Evolutionary conservation across 2,329 filamentous ascomycete genomes (phyloP).

Genomic region (Colletotrichum sp.): DNA sequence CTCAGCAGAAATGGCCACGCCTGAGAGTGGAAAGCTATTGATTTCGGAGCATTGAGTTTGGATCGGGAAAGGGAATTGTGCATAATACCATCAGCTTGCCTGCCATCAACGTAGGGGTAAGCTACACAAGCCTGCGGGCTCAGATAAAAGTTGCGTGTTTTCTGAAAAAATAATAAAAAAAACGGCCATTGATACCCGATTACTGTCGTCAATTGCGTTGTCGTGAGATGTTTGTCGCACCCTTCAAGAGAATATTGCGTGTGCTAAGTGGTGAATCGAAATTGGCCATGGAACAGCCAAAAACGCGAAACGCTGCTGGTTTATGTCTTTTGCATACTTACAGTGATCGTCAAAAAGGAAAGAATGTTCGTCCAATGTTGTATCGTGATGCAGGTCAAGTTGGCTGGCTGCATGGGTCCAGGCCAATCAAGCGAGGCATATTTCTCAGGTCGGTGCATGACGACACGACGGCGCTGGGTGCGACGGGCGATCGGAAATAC

Average conservation of each 20-base stretch:
- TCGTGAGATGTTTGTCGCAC: neutral
- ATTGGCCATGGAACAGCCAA: neutral
- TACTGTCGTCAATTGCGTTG: neutral
- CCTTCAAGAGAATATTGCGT: neutral
- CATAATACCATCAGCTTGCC: neutral
- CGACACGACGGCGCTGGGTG: neutral
- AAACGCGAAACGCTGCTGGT: neutral
- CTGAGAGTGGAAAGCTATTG: neutral
- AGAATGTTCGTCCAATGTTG: conserved; percentile 8
- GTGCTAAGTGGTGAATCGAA: neutral
- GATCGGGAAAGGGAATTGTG: neutral
- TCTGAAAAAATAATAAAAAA: neutral
- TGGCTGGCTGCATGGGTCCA: neutral
- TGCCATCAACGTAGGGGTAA: neutral
- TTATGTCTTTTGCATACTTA: neutral
- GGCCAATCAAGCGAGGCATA: conserved; percentile 14
- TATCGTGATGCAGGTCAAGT: neutral
- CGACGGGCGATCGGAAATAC: conserved; percentile 3
- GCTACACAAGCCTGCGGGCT: neutral
- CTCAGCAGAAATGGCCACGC: conserved; percentile 18
- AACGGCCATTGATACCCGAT: neutral
- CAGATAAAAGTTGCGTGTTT: neutral
- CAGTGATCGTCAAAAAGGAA: neutral
- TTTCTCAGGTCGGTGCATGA: conserved; percentile 14
- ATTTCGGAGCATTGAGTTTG: neutral